Percentiles rank a stretch among this genome's conserved stretches.
These are phyloP conservation scores for Colletotrichum scovillei DNA, from an alignment of 2,329 filamentous ascomycete genomes.

Conservation along the genomic window DNA sequence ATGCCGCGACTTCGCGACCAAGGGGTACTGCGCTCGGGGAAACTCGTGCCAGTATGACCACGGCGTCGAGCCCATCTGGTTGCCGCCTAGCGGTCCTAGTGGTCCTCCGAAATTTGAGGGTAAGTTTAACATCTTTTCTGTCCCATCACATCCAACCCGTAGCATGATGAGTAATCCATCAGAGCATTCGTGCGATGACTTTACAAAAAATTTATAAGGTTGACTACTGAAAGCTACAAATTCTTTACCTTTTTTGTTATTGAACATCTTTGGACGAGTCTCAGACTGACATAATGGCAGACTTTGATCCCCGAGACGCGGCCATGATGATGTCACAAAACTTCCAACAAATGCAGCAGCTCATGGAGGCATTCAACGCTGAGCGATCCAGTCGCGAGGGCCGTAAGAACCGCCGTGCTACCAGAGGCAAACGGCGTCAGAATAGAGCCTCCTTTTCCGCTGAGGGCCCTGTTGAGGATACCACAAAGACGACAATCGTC, in stretches of 20 bases:
- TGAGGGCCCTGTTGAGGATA: constrained; percentile 71
- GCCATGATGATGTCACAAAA: constrained; percentile 36
- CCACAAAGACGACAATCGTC: constrained; percentile 74
- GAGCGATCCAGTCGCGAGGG: constrained; percentile 35
- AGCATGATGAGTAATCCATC: constrained; percentile 37
- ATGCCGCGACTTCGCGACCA: constrained; percentile 78
- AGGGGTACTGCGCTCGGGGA: constrained; percentile 77
- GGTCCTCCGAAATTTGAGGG: constrained; percentile 20
- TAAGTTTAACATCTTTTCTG: neutral
- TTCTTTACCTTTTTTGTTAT: neutral
- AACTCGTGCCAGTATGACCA: constrained; percentile 78
- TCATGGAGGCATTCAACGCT: constrained; percentile 38
- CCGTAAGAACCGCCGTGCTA: constrained; percentile 43
- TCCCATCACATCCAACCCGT: neutral
- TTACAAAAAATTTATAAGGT: constrained; percentile 40
- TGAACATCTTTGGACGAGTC: neutral
- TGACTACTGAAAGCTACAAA: constrained; percentile 43
- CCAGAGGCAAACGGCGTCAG: constrained; percentile 28
- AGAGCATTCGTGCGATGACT: constrained; percentile 39
- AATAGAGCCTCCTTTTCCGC: constrained; percentile 70
- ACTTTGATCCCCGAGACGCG: constrained; percentile 36
- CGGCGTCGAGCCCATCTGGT: constrained; percentile 49
- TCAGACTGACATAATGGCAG: constrained; percentile 21
- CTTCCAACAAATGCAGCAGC: constrained; percentile 35
- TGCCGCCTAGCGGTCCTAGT: constrained; percentile 21